Evolutionary conservation across 139 green algal species (phyloP), one percentile per base, ranked within the genome.

Genomic region (Desmodesmus armatus): DNA sequence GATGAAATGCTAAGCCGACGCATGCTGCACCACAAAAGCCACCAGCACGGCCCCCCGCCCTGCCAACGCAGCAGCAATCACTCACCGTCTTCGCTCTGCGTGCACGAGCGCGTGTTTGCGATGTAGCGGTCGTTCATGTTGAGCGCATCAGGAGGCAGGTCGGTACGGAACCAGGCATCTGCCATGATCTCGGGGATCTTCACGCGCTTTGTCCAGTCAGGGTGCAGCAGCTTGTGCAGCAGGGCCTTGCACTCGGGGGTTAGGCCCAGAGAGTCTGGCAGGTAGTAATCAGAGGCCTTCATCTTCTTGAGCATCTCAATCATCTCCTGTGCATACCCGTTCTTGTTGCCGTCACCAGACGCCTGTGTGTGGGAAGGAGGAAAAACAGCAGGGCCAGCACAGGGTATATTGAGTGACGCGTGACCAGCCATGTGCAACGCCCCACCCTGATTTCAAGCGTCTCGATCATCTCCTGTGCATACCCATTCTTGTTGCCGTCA

Each of bases 161-260:
- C 89, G 41, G 88, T 91, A 43, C 85, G 69, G 81, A 98, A 98
- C 96, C 96, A 98, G 21, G 92, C 87, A 88, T 98, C 92, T 60
- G 86, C 41, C 84, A 96, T 91, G 70, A 98, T 96, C 69, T 91
- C 88, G 43, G 58, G 13, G 44, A 94, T 90, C 60, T 73, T 89
- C 29, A 94, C 78, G 31, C 91, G 87, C 76, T 88, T 80, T 33
- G 88, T 73, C 3, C 87, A 82, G 17, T 88, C 73, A 0, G 83
- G 84, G 82, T 92, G 88, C 27, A 94, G 87, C 84, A 92, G 79
- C 29, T 74, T 49, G 21, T 62, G 60, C 21, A 94, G 80, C 70
- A 91, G 80, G 41, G 82, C 51, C 39, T 66, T 67, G 79, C 84
- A 89, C 35, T 91, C 87, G 29, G 67, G 43, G 31, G 67, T 80